Evolutionary conservation across 352 stramenopile species (phyloP).

Genomic region (Phytopythium ostracodes): DNA sequence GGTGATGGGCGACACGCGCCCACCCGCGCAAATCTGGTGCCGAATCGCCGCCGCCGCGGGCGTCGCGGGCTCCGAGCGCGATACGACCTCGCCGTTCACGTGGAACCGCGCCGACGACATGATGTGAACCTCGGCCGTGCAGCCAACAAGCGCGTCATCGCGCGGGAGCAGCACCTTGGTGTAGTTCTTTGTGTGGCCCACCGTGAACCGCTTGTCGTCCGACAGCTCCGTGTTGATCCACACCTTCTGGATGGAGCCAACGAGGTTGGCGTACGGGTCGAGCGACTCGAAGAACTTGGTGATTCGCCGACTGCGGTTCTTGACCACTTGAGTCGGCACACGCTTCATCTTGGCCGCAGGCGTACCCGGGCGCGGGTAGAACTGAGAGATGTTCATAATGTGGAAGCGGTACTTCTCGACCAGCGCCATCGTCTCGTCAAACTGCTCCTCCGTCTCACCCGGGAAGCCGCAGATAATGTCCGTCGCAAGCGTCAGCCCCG

Average conservation of each 20-base stretch:
- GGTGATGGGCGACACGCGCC: conserved; percentile 21
- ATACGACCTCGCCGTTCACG: conserved; percentile 59
- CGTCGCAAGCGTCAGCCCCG: conserved; percentile 83
- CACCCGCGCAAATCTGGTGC: conserved; percentile 40
- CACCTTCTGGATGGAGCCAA: conserved; percentile 57
- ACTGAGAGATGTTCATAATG: conserved; percentile 93
- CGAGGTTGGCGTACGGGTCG: conserved; percentile 67
- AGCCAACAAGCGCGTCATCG: conserved; percentile 74
- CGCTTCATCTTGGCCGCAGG: conserved; percentile 89
- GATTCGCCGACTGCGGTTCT: conserved; percentile 81
- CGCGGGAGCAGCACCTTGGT: conserved; percentile 87
- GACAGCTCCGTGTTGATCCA: conserved; percentile 86
- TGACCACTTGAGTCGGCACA: conserved; percentile 85
- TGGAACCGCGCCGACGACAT: conserved; percentile 64
- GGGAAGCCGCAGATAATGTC: conserved; percentile 94
- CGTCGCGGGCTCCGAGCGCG: conserved; percentile 49
- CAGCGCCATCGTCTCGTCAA: conserved; percentile 85
- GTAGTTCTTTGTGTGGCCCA: conserved; percentile 91
- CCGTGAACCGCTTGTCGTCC: conserved; percentile 69
- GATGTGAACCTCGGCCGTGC: conserved; percentile 58
- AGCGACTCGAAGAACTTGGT: conserved; percentile 87
- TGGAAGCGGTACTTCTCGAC: conserved; percentile 86
- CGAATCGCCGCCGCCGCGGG: conserved; percentile 42
- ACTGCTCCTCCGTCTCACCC: conserved; percentile 86
- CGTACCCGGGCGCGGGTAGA: conserved; percentile 90